phyloP scores from a whole-genome alignment of 495 filamentous ascomycete species.

The Penicillium fimorum region DNA sequence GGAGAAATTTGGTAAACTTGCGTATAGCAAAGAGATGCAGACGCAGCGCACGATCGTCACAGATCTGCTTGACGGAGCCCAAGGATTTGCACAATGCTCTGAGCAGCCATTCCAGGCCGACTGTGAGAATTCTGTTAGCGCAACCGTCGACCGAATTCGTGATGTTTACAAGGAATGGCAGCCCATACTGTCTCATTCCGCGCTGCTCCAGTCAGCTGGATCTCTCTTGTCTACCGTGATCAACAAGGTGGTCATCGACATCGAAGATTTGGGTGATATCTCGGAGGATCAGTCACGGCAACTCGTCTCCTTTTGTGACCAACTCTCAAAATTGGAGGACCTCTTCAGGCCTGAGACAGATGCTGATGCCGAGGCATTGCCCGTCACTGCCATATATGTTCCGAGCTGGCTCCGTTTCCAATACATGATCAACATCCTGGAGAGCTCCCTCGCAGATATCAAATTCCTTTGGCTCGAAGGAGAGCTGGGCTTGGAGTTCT shows the following conservation, averaged over 20 bases:
- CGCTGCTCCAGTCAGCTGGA: conserved; percentile 80
- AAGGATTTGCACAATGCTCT: conserved; percentile 63
- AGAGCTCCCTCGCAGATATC: conserved; percentile 87
- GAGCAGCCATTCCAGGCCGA: conserved; percentile 60
- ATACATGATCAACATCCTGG: conserved; percentile 82
- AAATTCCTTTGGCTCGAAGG: conserved; percentile 84
- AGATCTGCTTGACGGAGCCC: conserved; percentile 78
- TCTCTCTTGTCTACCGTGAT: conserved; percentile 76
- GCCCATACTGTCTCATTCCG: conserved; percentile 74
- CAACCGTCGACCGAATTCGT: conserved; percentile 65
- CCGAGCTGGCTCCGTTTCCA: conserved; percentile 85
- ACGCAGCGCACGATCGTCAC: conserved; percentile 77
- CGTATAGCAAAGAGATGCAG: conserved; percentile 85
- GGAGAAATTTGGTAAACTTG: conserved; percentile 74
- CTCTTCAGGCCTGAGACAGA: conserved; percentile 64
- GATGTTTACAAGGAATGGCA: conserved; percentile 74
- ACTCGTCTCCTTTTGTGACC: conserved; percentile 69
- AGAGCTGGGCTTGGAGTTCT: conserved; percentile 79
- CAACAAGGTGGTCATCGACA: conserved; percentile 76
- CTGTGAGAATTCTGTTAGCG: conserved; percentile 68
- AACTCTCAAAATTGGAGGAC: conserved; percentile 68
- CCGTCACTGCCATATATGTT: conserved; percentile 76
- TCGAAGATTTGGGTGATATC: conserved; percentile 84
- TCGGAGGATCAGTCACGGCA: conserved; percentile 81
- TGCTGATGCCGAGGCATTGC: conserved; percentile 43